phyloP scores from a whole-genome alignment of 2,329 filamentous ascomycete species.

The Tolypocladium cylindrosporum region DNA sequence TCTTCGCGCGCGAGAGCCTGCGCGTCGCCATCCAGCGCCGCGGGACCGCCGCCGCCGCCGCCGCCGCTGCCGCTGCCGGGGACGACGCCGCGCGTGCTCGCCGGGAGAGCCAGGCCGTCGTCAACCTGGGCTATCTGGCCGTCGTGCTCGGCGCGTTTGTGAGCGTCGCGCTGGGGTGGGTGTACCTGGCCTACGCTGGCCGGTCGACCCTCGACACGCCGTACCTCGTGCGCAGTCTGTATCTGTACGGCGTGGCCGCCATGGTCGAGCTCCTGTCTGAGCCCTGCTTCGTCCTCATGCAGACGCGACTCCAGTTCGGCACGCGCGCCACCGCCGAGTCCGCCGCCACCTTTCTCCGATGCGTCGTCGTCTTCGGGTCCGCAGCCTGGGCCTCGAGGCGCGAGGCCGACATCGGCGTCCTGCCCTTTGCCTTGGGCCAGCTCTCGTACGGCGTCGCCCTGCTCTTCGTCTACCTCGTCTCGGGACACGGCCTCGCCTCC shows the following conservation, averaged over 20 bases:
- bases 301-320: conserved; percentile 70
- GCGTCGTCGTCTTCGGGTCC: conserved; percentile 59
- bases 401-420: conserved; percentile 53
- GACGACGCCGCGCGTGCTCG: too few species aligned
- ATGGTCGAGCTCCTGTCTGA: conserved; percentile 73
- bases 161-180: conserved; percentile 51
- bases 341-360: conserved; percentile 68
- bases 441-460: conserved; percentile 63
- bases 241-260: conserved; percentile 46
- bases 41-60: conserved; percentile 6
- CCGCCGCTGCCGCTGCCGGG: too few species aligned
- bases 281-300: conserved; percentile 80
- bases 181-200: conserved; percentile 51
- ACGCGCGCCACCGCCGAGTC: conserved; percentile 76
- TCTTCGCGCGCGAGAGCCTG: conserved; percentile 78
- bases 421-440: conserved; percentile 87
- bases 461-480: conserved; percentile 57
- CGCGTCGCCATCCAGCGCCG: conserved; percentile 87
- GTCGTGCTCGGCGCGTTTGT: conserved; percentile 58
- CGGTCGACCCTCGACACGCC: conserved; percentile 45
- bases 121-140: conserved; percentile 82
- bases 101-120: conserved; percentile 57
- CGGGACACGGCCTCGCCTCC: conserved; percentile 46
- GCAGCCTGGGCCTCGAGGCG: conserved; percentile 51
- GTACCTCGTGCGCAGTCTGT: conserved; percentile 46